Conservation (phyloP, 2,329 filamentous ascomycete species). For the Colletotrichum orchidophilum region DNA sequence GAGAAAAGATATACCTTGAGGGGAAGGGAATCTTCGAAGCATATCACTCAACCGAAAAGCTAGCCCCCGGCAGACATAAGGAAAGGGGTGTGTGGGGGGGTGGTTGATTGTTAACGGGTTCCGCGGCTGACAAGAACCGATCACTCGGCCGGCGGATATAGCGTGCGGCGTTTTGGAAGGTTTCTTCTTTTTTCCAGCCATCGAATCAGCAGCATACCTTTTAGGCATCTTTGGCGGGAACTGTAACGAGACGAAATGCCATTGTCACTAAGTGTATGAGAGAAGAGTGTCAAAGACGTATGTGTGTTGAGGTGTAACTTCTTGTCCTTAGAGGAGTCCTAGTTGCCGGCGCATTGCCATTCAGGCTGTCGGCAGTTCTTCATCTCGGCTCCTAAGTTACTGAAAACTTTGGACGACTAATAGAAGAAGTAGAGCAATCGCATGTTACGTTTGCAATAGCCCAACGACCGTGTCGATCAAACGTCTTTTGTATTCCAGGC, state of each 20-base stretch:
- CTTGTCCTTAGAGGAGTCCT: no score
- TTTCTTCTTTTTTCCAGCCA: background rate
- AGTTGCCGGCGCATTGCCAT: background rate
- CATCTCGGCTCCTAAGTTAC: background rate
- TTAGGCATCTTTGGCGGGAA: background rate
- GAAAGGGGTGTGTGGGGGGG: background rate
- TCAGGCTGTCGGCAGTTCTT: background rate
- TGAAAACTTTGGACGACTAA: background rate
- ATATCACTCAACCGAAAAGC: conserved; percentile 5
- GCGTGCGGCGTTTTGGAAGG: conserved; percentile 23
- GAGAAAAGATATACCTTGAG: no score
- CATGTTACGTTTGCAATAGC: background rate
- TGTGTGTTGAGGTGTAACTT: background rate
- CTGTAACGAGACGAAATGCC: conserved; percentile 1
- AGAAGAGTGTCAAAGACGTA: background rate
- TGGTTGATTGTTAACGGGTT: background rate
- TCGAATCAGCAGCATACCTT: conserved; percentile 3
- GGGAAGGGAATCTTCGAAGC: background rate
- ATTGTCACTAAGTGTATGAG: background rate
- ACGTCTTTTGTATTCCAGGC: background rate
- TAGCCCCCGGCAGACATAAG: background rate
- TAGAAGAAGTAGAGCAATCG: background rate
- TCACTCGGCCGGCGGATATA: conserved; percentile 13
- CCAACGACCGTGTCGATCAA: conserved; percentile 2
- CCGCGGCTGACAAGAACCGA: background rate